Evolutionary conservation across 2,329 filamentous ascomycete species (phyloP).

Genomic region (Laburnicola sp.): DNA sequence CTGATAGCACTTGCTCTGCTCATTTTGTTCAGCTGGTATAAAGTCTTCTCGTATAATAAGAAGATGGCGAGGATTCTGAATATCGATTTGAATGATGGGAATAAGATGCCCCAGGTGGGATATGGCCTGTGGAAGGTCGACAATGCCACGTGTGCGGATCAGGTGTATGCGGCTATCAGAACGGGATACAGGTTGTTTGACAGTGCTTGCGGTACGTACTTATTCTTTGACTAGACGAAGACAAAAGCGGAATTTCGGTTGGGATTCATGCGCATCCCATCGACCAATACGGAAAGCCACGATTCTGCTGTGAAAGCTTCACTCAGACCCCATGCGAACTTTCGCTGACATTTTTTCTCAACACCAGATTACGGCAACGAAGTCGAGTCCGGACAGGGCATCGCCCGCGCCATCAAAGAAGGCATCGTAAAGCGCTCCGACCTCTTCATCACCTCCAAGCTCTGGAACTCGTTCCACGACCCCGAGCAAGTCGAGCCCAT

Average conservation of each 20-base stretch:
- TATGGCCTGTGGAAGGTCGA: conserved; percentile 43
- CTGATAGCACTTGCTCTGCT: too few relatives aligned
- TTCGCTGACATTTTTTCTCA: neutral
- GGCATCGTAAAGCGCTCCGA: conserved; percentile 60
- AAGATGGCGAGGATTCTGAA: conserved; percentile 17
- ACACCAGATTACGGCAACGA: conserved; percentile 44
- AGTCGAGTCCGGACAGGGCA: conserved; percentile 42
- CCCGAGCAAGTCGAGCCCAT: conserved; percentile 72
- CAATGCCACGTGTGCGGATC: conserved; percentile 37
- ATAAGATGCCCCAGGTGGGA: conserved; percentile 43
- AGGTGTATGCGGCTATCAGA: conserved; percentile 44
- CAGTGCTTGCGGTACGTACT: conserved; percentile 41
- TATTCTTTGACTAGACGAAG: neutral
- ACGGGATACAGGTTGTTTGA: conserved; percentile 44
- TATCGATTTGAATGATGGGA: conserved; percentile 41
- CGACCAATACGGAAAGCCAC: neutral
- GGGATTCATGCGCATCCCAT: neutral
- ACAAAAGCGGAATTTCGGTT: neutral
- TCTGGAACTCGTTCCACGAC: conserved; percentile 92
- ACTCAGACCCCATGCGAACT: too few relatives aligned
- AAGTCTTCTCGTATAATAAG: too few relatives aligned
- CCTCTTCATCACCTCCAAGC: conserved; percentile 89
- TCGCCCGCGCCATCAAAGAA: conserved; percentile 45
- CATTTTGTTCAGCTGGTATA: too few relatives aligned
- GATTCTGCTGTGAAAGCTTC: too few relatives aligned